Conservation (phyloP, 164 flowering plant species). For the Litsea cubeba region DNA sequence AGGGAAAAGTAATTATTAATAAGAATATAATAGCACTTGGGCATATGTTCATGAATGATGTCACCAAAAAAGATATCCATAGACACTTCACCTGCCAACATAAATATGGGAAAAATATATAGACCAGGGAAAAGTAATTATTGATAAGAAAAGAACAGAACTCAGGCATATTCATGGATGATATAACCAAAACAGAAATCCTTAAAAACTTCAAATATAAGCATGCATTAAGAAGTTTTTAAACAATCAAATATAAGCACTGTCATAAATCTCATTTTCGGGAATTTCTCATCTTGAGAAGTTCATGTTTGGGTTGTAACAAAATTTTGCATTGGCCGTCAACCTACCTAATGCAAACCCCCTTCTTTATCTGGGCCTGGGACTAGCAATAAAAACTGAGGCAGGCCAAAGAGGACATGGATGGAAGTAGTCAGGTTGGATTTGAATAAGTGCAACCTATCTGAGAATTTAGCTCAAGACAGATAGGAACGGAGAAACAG, state of each 20-base stretch:
- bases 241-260: background rate
- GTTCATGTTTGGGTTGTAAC: background rate
- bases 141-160: background rate
- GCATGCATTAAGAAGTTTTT: background rate
- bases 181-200: background rate
- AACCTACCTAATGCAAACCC: no score
- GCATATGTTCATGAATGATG: background rate
- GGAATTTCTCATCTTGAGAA: background rate
- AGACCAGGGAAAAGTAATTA: background rate
- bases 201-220: background rate
- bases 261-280: no score
- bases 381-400: no score
- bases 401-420: no score
- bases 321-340: no score
- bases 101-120: conserved; percentile 43
- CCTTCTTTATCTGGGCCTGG: no score
- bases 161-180: background rate
- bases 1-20: background rate
- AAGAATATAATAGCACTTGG: background rate
- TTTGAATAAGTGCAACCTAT: no score
- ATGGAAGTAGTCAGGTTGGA: no score
- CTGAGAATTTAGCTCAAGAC: no score
- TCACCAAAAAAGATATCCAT: no score
- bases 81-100: no score
- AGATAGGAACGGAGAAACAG: no score